Evolutionary conservation across 331 rosid species (phyloP).

Genomic region (Cydonia oblonga): DNA sequence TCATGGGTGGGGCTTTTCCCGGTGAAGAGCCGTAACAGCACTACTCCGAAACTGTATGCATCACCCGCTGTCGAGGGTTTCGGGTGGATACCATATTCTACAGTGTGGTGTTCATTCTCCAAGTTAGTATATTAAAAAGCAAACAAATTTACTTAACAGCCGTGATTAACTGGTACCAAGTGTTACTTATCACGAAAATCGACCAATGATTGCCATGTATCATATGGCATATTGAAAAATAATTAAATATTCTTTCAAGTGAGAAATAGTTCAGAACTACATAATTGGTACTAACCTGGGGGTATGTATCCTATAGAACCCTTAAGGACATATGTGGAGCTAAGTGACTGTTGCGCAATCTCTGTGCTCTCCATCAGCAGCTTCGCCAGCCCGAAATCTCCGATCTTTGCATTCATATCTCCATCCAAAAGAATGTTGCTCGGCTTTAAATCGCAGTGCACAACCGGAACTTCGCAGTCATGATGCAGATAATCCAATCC

Average conservation of each 20-base stretch:
- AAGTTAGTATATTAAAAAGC: too few species aligned
- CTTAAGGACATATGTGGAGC: constrained; percentile 36
- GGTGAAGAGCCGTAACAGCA: constrained; percentile 43
- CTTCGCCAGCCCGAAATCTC: constrained; percentile 70
- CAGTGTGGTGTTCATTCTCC: too few species aligned
- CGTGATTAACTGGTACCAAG: too few species aligned
- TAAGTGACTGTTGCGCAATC: constrained; percentile 15
- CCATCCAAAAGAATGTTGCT: constrained; percentile 55
- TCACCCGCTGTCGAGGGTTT: constrained; percentile 37
- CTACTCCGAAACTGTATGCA: constrained; percentile 56
- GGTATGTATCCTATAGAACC: constrained; percentile 77
- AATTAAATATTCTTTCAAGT: too few species aligned
- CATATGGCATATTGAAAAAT: too few species aligned
- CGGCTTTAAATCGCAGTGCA: constrained; percentile 69
- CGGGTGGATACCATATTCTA: constrained; percentile 27
- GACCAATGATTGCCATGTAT: too few species aligned
- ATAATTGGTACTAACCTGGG: constrained; percentile 36
- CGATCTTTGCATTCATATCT: constrained; percentile 55
- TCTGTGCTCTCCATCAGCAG: constrained; percentile 23
- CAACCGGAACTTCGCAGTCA: constrained; percentile 50
- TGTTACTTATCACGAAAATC: too few species aligned
- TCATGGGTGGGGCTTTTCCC: constrained; percentile 57
- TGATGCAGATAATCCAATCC: constrained; percentile 54
- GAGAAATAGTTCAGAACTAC: too few species aligned
- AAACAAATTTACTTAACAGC: too few species aligned